phyloP scores from a whole-genome alignment of 2,329 filamentous ascomycete genomes.

The Septoria linicola region DNA sequence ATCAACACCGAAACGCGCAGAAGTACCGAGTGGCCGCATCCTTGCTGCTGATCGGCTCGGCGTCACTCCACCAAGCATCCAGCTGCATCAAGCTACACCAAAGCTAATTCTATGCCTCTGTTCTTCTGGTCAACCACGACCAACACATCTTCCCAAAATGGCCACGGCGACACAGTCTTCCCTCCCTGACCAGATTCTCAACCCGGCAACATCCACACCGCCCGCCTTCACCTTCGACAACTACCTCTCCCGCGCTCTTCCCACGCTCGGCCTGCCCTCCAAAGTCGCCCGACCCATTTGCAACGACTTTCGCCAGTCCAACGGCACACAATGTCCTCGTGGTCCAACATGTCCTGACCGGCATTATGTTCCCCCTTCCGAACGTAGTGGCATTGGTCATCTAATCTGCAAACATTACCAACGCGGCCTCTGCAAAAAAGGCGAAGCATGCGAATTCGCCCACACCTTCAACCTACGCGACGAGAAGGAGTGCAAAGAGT shows the following conservation, averaged over 20 bases:
- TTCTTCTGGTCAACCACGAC: constrained; percentile 11
- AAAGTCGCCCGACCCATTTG: constrained; percentile 63
- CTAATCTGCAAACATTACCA: constrained; percentile 99
- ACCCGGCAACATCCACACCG: constrained; percentile 32
- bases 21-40: too few relatives aligned
- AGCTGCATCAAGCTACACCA: too few relatives aligned
- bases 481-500: constrained; percentile 99
- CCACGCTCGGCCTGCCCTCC: constrained; percentile 37
- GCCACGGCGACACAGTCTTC: constrained; percentile 25
- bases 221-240: constrained; percentile 38
- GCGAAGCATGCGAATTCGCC: constrained; percentile 92
- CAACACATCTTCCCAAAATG: constrained; percentile 20
- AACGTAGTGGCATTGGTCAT: constrained; percentile 36
- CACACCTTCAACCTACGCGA: constrained; percentile 98
- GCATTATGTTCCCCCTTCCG: constrained; percentile 59
- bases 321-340: constrained; percentile 74
- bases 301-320: constrained; percentile 78
- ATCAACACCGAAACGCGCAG: too few relatives aligned
- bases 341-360: constrained; percentile 83
- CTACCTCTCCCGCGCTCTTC: constrained; percentile 34
- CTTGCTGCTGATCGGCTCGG: constrained; percentile 5
- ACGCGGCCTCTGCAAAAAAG: constrained; percentile 95
- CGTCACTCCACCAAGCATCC: too few relatives aligned
- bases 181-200: constrained; percentile 34
- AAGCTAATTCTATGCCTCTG: constrained; percentile 5